phyloP scores from a whole-genome alignment of 768 basidiomycete genomes.

The Russula griseocarnosa region DNA sequence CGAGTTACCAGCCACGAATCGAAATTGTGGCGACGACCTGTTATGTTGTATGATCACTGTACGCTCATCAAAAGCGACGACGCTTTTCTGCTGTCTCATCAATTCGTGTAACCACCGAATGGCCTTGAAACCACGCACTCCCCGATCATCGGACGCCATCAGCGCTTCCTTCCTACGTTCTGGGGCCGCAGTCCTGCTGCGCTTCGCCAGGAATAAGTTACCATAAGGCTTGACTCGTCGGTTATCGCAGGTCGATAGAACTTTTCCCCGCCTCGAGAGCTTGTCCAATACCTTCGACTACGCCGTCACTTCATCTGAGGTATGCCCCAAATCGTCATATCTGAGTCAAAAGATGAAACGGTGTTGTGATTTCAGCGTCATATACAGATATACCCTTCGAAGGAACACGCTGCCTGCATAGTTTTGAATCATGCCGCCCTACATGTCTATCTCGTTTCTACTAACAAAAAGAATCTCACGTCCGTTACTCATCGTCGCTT shows the following conservation, averaged over 20 bases:
- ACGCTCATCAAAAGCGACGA: too few species aligned
- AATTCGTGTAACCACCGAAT: too few species aligned
- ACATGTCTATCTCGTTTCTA: not conserved
- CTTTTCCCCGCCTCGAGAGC: not conserved
- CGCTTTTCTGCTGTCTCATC: too few species aligned
- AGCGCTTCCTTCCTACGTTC: too few species aligned
- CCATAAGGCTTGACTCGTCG: not conserved
- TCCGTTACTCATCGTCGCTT: not conserved
- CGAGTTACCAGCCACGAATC: too few species aligned
- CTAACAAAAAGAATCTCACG: slow-evolving; percentile 3
- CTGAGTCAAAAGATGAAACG: not conserved
- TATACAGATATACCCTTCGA: not conserved
- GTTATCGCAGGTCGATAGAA: not conserved
- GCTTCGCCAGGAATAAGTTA: not conserved
- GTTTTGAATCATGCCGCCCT: not conserved
- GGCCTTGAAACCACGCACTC: too few species aligned
- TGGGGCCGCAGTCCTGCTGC: not conserved
- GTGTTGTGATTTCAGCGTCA: not conserved
- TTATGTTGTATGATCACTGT: too few species aligned
- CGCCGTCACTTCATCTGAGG: not conserved
- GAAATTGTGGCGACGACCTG: too few species aligned
- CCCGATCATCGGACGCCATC: too few species aligned
- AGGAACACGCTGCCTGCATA: not conserved
- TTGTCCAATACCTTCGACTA: not conserved
- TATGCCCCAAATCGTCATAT: not conserved